phyloP scores from a whole-genome alignment of 2,329 filamentous ascomycete species.

The Trichophyton schoenleinii region DNA sequence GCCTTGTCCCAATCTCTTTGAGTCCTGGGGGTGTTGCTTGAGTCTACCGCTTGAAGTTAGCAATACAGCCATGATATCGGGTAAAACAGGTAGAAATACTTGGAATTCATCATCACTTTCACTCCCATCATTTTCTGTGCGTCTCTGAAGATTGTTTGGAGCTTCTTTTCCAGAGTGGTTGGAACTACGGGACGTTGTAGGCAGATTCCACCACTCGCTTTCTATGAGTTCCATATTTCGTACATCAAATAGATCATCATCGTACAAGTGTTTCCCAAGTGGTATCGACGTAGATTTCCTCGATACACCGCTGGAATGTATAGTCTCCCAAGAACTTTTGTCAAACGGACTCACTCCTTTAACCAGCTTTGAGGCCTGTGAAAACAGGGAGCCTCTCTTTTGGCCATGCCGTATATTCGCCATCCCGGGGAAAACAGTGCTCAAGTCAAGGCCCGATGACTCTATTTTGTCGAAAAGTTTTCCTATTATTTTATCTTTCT shows the following conservation, averaged over 20 bases:
- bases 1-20: conserved; percentile 7
- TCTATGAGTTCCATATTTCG: conserved; percentile 14
- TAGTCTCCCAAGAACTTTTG: conserved; percentile 33
- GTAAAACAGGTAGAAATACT: conserved; percentile 17
- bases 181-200: background rate
- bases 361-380: conserved; percentile 42
- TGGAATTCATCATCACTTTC: conserved; percentile 28
- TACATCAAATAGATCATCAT: conserved; percentile 2
- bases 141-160: background rate
- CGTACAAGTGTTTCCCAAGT: background rate
- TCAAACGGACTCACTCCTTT: conserved; percentile 45
- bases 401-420: conserved; percentile 35
- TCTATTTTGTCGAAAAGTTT: conserved; percentile 49
- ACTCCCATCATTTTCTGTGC: conserved; percentile 15
- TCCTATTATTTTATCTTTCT: conserved; percentile 48
- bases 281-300: background rate
- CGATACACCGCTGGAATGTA: conserved; percentile 12
- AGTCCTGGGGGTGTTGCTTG: conserved; percentile 26
- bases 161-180: conserved; percentile 4
- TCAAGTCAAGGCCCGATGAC: conserved; percentile 42
- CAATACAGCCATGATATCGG: background rate
- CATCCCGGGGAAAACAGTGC: conserved; percentile 44
- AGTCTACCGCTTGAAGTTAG: conserved; percentile 17
- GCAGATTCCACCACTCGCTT: conserved; percentile 25
- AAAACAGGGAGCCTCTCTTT: conserved; percentile 32